These are phyloP conservation scores for Aspergillus pseudoterreus DNA, from an alignment of 2,329 filamentous ascomycete species.

Conservation along the genomic window DNA sequence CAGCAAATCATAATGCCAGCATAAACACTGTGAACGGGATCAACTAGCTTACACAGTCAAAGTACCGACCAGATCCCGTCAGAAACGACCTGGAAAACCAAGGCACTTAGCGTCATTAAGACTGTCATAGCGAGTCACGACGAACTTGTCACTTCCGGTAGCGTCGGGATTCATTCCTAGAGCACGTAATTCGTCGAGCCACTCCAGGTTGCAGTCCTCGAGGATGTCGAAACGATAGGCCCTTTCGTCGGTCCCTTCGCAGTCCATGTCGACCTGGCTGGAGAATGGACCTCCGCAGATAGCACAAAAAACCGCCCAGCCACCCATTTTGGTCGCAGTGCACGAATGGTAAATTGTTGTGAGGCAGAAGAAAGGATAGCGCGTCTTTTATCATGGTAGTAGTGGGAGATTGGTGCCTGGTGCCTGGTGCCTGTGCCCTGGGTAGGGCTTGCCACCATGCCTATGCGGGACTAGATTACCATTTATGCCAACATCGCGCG, in stretches of 20 bases:
- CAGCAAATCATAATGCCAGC: background rate
- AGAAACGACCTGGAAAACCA: background rate
- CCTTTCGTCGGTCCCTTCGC: constrained; percentile 2
- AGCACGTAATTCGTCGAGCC: constrained; percentile 3
- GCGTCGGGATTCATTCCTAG: constrained; percentile 1
- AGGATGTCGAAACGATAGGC: constrained; percentile 5
- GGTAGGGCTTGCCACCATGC: background rate
- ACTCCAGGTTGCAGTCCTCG: constrained; percentile 2
- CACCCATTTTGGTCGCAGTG: background rate
- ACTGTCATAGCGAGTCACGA: background rate
- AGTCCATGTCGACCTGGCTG: constrained; percentile 5
- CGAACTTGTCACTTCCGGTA: constrained; percentile 2
- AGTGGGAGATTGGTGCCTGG: background rate
- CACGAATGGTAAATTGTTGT: background rate
- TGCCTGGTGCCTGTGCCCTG: background rate
- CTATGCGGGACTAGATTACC: background rate
- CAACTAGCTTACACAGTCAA: background rate
- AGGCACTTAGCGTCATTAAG: background rate
- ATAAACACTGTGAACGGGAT: background rate
- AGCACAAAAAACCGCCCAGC: constrained; percentile 2
- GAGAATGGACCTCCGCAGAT: constrained; percentile 4
- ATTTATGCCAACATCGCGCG: background rate
- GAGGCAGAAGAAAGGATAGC: background rate
- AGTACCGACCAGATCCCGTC: background rate
- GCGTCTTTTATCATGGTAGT: background rate